These are phyloP conservation scores for Dysphania ambrosioides DNA, from an alignment of 148 eudicot species.

Conservation along the genomic window DNA sequence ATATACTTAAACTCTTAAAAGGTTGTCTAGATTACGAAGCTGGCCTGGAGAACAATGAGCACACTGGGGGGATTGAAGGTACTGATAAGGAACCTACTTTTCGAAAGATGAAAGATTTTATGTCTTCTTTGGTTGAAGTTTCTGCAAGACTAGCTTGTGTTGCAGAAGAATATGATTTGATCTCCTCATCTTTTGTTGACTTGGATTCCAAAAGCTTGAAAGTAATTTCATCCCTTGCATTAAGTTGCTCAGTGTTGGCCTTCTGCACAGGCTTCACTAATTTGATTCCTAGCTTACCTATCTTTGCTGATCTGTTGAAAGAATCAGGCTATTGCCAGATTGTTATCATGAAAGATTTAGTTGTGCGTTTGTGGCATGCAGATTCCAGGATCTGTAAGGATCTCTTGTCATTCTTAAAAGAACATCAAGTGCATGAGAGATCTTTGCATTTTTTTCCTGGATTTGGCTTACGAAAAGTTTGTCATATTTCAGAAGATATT, in stretches of 20 bases:
- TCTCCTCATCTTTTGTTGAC: constrained; percentile 57
- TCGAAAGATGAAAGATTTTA: constrained; percentile 20
- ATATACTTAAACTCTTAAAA: constrained; percentile 45
- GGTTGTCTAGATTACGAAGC: constrained; percentile 22
- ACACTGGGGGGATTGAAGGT: constrained; percentile 18
- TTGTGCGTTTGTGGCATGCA: constrained; percentile 43
- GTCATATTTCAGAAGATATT: constrained; percentile 35
- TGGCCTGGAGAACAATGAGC: constrained; percentile 4
- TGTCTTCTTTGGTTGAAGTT: constrained; percentile 30
- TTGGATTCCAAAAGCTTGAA: constrained; percentile 53
- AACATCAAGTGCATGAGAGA: constrained; percentile 32
- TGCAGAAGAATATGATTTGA: constrained; percentile 59
- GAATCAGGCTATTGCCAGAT: constrained; percentile 35
- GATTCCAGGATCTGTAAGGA: constrained; percentile 48
- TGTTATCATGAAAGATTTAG: constrained; percentile 48
- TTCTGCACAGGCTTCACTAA: constrained; percentile 52
- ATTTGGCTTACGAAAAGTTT: constrained; percentile 31
- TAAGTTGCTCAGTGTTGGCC: constrained; percentile 68
- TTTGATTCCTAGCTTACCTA: constrained; percentile 26
- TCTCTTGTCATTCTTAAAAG: constrained; percentile 45
- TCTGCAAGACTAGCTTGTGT: constrained; percentile 48
- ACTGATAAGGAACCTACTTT: constrained; percentile 11
- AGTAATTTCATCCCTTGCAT: constrained; percentile 48
- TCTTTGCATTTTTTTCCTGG: constrained; percentile 26
- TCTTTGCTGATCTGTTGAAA: constrained; percentile 18